Conservation (phyloP, 768 basidiomycete genomes). For the Lactarius deliciosus region DNA sequence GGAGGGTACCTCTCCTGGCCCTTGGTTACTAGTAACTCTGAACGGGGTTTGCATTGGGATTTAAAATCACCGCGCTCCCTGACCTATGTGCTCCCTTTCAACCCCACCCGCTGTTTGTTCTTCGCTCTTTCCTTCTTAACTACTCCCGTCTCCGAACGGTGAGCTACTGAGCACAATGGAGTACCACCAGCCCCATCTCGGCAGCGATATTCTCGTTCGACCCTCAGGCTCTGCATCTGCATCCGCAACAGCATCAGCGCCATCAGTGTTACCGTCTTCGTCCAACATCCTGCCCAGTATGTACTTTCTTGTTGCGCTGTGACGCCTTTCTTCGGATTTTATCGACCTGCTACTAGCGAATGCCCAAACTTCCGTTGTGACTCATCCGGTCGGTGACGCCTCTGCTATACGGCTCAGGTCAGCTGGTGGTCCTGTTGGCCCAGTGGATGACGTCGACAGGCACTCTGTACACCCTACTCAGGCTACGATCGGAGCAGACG, state of each 20-base stretch:
- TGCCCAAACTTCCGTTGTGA: neutral
- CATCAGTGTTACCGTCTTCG: neutral
- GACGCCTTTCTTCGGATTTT: neutral
- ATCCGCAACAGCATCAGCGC: too few relatives aligned
- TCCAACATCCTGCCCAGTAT: neutral
- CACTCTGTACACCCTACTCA: neutral
- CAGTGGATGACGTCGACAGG: neutral
- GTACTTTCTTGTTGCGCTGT: neutral
- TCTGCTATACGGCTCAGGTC: neutral
- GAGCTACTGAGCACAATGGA: slow-evolving; percentile 6
- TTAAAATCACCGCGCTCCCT: neutral
- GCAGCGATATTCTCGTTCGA: neutral
- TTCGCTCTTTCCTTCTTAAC: neutral
- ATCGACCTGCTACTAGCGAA: neutral
- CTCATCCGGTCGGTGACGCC: neutral
- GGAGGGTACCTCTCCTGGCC: neutral
- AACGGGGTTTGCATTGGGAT: neutral
- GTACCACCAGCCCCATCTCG: neutral
- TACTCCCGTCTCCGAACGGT: neutral
- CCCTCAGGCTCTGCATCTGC: neutral
- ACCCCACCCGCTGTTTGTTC: neutral
- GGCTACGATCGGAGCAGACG: neutral
- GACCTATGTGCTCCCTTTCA: neutral
- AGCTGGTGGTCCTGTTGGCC: neutral
- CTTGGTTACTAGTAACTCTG: neutral